phyloP scores from a whole-genome alignment of 805 yeast genomes.

The Tetrapisispora phaffii region DNA sequence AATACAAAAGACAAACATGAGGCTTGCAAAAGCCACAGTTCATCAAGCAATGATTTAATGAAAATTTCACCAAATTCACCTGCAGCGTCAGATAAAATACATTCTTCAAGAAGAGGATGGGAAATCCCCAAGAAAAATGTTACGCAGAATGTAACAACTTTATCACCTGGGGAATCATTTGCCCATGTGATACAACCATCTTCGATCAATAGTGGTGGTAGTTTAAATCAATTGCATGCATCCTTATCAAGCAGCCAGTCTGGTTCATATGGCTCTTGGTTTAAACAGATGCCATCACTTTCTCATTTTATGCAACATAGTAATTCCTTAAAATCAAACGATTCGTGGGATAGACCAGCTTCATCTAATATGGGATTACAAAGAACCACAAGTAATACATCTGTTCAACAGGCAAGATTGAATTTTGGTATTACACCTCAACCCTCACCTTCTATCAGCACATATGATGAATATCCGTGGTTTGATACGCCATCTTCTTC shows the following conservation, averaged over 20 bases:
- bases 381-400: slow-evolving; percentile 20
- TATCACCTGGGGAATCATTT: slow-evolving; percentile 24
- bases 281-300: slow-evolving; percentile 21
- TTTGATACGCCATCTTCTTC: slow-evolving; percentile 23
- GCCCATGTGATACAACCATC: slow-evolving; percentile 29
- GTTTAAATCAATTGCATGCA: slow-evolving; percentile 31
- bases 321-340: slow-evolving; percentile 17
- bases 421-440: slow-evolving; percentile 21
- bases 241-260: slow-evolving; percentile 29
- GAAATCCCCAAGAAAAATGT: slow-evolving; percentile 31
- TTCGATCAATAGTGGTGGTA: slow-evolving; percentile 29
- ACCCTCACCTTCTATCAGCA: slow-evolving; percentile 29
- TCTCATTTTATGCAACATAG: slow-evolving; percentile 18
- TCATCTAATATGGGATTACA: slow-evolving; percentile 7
- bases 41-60: background rate
- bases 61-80: background rate
- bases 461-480: slow-evolving; percentile 38
- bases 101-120: slow-evolving; percentile 30
- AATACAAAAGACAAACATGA: background rate
- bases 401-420: background rate
- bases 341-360: slow-evolving; percentile 15
- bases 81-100: slow-evolving; percentile 2
- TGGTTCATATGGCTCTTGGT: slow-evolving; percentile 28
- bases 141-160: slow-evolving; percentile 22
- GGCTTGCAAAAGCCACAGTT: background rate